Base-by-base conservation (phyloP, 202 grass and related monocot species). In the Cymbopogon flexuosus region DNA sequence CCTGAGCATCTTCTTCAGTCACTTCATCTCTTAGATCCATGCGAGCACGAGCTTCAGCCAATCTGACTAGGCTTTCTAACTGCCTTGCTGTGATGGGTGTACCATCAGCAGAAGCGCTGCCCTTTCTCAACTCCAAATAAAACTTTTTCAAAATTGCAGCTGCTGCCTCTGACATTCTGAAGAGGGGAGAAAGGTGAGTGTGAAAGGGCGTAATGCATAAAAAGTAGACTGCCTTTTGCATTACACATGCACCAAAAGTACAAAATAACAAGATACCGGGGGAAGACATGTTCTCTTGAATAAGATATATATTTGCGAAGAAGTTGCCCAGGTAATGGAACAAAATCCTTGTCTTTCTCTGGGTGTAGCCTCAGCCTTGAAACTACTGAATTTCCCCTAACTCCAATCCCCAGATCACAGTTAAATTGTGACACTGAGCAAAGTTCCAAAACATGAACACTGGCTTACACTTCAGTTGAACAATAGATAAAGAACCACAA, bases 31-130 rank as follows among this genome's bases (percentile, higher is more conserved):
- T 89, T 65, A 98, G 88, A 89, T 94, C 95, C 49, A 98, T 84
- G 15, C 95, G 87, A 69, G 95, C 95, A 63, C 92, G 92, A 73
- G 95, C 95, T 85, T 94, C 95, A 70, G 92, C 92, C 70, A 98
- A 90, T 68, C 95, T 92, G 27, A 94, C 92, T 27, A 98, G 89
- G 84, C 92, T 98, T 84, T 98, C 95, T 58, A 94, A 72, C 60
- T 98, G 95, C 51, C 95, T 90, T n/a, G 95, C 88, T 22, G 95
- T 98, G 76, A 98, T 98, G 62, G 95, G 95, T 9, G 92, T 98
- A 52, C 88, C 86, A 70, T 98, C 92, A 84, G 90, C 81, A 86
- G 68, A 91, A 84, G 45, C 76, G 30, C 75, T 94, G 11, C 66
- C 73, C 0, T 91, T 43, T 84, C 95, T 94, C 76, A 98, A 81